These are phyloP conservation scores for Punica granatum DNA, from an alignment of 345 rosid genomes.

Conservation along the genomic window DNA sequence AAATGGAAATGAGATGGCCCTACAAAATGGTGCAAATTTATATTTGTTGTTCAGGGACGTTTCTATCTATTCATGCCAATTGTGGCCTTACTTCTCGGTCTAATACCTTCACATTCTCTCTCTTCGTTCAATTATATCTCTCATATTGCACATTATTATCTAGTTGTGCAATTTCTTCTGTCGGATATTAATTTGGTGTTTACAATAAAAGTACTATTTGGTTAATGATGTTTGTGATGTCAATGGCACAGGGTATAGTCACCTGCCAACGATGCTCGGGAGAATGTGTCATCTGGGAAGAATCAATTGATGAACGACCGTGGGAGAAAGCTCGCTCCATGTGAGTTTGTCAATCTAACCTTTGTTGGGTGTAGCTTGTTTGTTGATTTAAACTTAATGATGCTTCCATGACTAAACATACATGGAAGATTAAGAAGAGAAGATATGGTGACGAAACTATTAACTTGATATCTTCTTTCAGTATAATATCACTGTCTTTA, in stretches of 20 bases:
- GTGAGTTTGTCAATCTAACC: constrained; percentile 25
- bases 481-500: neutral
- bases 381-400: neutral
- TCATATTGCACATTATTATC: neutral
- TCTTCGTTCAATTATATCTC: neutral
- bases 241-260: constrained; percentile 57
- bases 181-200: neutral
- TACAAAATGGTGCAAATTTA: neutral
- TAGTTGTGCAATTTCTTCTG: neutral
- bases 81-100: neutral
- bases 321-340: constrained; percentile 93
- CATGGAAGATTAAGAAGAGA: neutral
- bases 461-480: neutral
- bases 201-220: neutral
- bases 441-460: neutral
- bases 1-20: neutral
- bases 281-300: constrained; percentile 94
- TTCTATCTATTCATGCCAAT: neutral
- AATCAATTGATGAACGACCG: constrained; percentile 84
- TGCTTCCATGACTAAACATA: neutral
- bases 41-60: neutral
- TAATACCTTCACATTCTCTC: neutral
- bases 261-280: constrained; percentile 74
- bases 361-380: neutral
- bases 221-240: neutral